A percentile compares a stretch with the other conserved stretches of the same genome.
Conservation (phyloP, 2,329 filamentous ascomycete species). For the Bipolaris oryzae region DNA sequence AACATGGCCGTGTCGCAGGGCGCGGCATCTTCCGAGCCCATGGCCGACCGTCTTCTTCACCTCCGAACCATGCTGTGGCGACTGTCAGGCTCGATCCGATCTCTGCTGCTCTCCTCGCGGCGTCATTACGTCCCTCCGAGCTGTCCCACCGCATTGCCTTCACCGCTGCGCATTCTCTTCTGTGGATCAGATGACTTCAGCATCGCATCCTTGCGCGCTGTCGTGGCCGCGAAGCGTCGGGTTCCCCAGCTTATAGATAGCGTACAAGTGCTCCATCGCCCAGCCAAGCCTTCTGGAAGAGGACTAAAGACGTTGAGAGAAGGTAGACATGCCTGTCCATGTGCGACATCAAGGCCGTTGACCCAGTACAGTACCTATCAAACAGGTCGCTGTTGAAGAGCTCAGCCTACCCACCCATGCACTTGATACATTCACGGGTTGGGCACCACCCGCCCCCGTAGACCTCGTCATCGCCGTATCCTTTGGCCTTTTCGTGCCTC, state of each 20-base stretch:
- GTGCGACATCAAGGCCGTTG: conserved; percentile 9
- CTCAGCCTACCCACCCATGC: conserved; percentile 73
- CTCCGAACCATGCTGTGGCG: conserved; percentile 18
- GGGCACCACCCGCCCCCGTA: conserved; percentile 58
- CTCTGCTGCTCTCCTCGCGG: conserved; percentile 12
- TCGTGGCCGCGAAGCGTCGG: conserved; percentile 64
- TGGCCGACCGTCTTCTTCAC: conserved; percentile 11
- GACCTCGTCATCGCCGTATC: conserved; percentile 92
- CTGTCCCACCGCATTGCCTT: conserved; percentile 11
- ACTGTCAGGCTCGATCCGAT: conserved; percentile 32
- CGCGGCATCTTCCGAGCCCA: conserved; percentile 8
- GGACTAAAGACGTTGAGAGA: conserved; percentile 71
- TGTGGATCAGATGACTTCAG: conserved; percentile 95
- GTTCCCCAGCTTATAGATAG: conserved; percentile 57
- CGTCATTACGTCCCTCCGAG: conserved; percentile 20
- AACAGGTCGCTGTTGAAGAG: conserved; percentile 62
- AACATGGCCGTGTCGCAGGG: conserved; percentile 3
- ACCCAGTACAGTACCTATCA: conserved; percentile 70
- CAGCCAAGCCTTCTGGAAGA: conserved; percentile 77
- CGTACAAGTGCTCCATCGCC: conserved; percentile 84
- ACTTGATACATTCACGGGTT: conserved; percentile 80
- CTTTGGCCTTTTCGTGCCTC: conserved; percentile 88
- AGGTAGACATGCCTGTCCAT: conserved; percentile 55
- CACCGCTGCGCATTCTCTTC: conserved; percentile 83
- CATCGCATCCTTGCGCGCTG: conserved; percentile 72